phyloP scores from a whole-genome alignment of 345 rosid species.

The Reutealis trisperma region DNA sequence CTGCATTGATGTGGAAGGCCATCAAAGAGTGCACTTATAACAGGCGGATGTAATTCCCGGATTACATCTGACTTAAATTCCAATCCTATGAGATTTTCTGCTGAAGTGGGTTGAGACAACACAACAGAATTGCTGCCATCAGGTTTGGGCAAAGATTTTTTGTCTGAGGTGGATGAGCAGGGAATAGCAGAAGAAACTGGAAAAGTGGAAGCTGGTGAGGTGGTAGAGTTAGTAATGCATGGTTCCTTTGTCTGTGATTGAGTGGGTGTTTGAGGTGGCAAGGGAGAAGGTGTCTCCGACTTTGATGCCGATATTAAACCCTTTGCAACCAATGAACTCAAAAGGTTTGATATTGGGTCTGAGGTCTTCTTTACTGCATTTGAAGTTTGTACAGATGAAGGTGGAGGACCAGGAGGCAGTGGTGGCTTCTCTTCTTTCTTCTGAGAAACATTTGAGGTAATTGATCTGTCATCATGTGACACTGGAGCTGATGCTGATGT shows the following conservation, averaged over 20 bases:
- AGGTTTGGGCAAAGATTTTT: slow-evolving; percentile 39
- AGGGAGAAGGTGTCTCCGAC: slow-evolving; percentile 42
- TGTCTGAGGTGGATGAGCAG: slow-evolving; percentile 35
- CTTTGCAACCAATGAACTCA: slow-evolving; percentile 89
- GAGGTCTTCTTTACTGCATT: slow-evolving; percentile 44
- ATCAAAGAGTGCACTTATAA: slow-evolving; percentile 62
- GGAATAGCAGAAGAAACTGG: slow-evolving; percentile 40
- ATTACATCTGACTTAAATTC: slow-evolving; percentile 71
- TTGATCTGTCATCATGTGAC: slow-evolving; percentile 32
- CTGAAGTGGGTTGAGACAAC: slow-evolving; percentile 26
- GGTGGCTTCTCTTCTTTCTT: slow-evolving; percentile 48
- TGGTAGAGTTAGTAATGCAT: slow-evolving; percentile 35
- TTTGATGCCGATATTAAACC: slow-evolving; percentile 86
- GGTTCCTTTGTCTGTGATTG: slow-evolving; percentile 41
- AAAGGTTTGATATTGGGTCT: slow-evolving; percentile 73
- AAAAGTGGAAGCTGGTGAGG: slow-evolving; percentile 35
- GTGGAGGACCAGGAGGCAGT: slow-evolving; percentile 41
- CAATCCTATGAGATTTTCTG: slow-evolving; percentile 62
- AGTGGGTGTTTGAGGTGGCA: slow-evolving; percentile 33
- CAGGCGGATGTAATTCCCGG: slow-evolving; percentile 73
- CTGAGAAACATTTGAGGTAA: slow-evolving; percentile 29
- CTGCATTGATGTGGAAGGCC: slow-evolving; percentile 72
- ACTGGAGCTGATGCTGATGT: slow-evolving; percentile 34
- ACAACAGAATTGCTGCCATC: slow-evolving; percentile 34
- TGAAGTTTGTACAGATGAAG: slow-evolving; percentile 41